Conservation (phyloP, 805 yeast species). For the Groenewaldozyma salmanticensis region DNA sequence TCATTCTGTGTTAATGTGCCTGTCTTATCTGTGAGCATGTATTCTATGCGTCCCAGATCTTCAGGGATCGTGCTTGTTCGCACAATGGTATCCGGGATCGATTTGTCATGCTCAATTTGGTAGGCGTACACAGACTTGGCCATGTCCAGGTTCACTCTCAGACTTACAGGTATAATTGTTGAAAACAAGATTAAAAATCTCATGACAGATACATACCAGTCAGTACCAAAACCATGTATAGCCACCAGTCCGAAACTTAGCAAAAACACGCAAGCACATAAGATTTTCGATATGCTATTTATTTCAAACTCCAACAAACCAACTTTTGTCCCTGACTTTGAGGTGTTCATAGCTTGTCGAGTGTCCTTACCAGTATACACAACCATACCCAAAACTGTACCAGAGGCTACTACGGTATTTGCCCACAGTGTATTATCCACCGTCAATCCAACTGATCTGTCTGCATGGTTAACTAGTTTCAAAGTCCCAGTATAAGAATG, state of each 20-base stretch:
- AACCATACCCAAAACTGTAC: constrained; percentile 79
- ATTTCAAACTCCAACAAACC: constrained; percentile 88
- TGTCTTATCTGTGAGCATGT: constrained; percentile 85
- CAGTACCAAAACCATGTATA: constrained; percentile 55
- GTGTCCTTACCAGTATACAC: constrained; percentile 90
- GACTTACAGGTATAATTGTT: constrained; percentile 90
- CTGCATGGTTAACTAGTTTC: constrained; percentile 44
- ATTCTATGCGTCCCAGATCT: constrained; percentile 92
- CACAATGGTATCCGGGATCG: constrained; percentile 81
- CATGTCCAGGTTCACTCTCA: constrained; percentile 87
- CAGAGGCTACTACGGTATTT: constrained; percentile 92
- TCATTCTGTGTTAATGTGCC: constrained; percentile 98
- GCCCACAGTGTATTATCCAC: constrained; percentile 98
- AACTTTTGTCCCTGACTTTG: constrained; percentile 75
- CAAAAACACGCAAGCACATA: constrained; percentile 77
- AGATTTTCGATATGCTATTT: constrained; percentile 74
- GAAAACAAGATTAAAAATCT: constrained; percentile 86
- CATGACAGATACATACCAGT: constrained; percentile 88
- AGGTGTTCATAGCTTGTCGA: constrained; percentile 89
- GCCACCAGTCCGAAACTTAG: constrained; percentile 71
- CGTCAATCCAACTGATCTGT: constrained; percentile 45
- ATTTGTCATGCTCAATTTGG: constrained; percentile 80
- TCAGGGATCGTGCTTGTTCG: constrained; percentile 97
- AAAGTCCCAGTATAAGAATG: constrained; percentile 73
- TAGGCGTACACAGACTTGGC: constrained; percentile 95